These are phyloP conservation scores for Erodium trifolium DNA, from an alignment of 441 rosid species.

Conservation along the genomic window DNA sequence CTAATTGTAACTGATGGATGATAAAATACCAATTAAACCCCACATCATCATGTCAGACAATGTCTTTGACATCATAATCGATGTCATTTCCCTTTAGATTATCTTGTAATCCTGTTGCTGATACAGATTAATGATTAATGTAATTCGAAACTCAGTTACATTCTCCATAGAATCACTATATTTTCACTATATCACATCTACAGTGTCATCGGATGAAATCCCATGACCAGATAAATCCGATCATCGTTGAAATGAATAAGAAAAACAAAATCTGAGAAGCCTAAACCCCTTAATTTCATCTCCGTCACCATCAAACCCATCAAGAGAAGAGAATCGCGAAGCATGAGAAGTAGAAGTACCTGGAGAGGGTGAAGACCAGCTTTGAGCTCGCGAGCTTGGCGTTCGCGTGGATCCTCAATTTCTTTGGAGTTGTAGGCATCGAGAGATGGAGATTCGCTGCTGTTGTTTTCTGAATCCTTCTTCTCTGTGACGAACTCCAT, in stretches of 20 bases:
- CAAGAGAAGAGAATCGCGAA: background rate
- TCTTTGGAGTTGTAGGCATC: background rate
- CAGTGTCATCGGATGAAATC: background rate
- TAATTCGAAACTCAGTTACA: too few relatives aligned
- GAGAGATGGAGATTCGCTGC: conserved; percentile 18
- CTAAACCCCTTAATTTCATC: background rate
- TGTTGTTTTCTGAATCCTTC: conserved; percentile 41
- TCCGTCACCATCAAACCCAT: background rate
- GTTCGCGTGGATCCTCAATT: conserved; percentile 31
- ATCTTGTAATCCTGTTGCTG: too few relatives aligned
- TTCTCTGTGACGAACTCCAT: conserved; percentile 43
- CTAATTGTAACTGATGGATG: too few relatives aligned
- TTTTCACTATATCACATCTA: background rate
- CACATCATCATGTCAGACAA: too few relatives aligned
- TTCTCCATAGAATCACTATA: too few relatives aligned
- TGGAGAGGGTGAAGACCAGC: conserved; percentile 85
- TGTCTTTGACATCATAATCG: too few relatives aligned
- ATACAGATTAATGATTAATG: too few relatives aligned
- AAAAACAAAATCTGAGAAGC: background rate
- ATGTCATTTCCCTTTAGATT: too few relatives aligned
- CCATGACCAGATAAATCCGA: background rate
- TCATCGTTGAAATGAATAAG: background rate
- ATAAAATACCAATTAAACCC: too few relatives aligned
- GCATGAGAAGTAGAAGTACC: conserved; percentile 29
- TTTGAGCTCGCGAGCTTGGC: conserved; percentile 71